Conservation (phyloP, 805 yeast genomes). For the Ogataea henricii region DNA sequence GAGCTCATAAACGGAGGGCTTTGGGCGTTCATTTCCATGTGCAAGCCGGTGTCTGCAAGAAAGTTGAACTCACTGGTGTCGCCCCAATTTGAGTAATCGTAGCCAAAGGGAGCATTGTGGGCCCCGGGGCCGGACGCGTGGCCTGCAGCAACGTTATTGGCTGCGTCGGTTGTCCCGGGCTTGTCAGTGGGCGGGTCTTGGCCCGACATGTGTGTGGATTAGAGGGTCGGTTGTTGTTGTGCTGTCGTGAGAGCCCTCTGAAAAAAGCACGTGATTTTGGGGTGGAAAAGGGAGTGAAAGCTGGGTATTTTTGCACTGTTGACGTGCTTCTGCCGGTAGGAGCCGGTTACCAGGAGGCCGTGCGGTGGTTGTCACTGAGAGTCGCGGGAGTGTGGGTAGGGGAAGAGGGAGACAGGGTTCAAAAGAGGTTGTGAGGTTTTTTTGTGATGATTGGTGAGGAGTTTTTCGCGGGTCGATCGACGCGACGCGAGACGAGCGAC, state of each 20-base stretch:
- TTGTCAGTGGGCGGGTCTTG: neutral
- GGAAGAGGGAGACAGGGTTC: neutral
- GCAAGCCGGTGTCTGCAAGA: slow-evolving; percentile 20
- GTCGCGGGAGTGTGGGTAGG: neutral
- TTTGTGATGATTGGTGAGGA: no score
- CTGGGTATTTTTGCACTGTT: neutral
- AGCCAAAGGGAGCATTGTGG: slow-evolving; percentile 18
- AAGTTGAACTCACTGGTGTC: slow-evolving; percentile 33
- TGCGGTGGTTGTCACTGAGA: neutral
- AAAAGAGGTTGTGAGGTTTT: neutral
- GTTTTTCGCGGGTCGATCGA: slow-evolving; percentile 1
- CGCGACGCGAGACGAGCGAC: neutral
- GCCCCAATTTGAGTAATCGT: slow-evolving; percentile 34
- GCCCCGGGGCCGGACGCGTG: neutral
- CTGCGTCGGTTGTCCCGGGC: neutral
- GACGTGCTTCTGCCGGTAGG: neutral
- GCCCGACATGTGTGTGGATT: neutral
- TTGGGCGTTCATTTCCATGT: slow-evolving; percentile 20
- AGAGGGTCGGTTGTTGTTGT: neutral
- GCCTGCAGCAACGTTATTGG: neutral
- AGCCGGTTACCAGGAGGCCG: neutral
- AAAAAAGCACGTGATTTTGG: neutral
- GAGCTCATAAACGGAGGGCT: slow-evolving; percentile 19
- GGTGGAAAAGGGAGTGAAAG: neutral
- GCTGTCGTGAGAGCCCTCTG: neutral